Conservation (phyloP, 257 asterid species). For the Ilex aquifolium region DNA sequence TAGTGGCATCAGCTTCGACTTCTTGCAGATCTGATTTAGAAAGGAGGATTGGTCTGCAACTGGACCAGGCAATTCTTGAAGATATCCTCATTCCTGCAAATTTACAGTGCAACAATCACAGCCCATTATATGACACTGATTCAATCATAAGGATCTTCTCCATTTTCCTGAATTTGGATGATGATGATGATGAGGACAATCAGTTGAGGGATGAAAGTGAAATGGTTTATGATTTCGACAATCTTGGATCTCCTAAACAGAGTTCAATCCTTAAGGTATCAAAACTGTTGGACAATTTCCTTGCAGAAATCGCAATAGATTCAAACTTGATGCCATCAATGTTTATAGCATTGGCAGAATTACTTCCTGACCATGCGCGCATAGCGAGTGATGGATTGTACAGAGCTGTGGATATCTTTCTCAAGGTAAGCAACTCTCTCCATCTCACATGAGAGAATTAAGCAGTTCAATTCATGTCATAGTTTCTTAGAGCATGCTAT, state of each 20-base stretch:
- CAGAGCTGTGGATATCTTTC: conserved; percentile 6
- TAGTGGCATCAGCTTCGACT: not conserved
- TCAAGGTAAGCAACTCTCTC: not conserved
- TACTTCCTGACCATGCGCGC: not conserved
- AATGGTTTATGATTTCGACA: conserved; percentile 1
- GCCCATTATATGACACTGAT: not conserved
- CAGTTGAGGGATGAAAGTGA: not conserved
- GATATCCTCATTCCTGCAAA: not conserved
- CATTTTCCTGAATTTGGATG: conserved; percentile 1
- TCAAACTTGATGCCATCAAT: conserved; percentile 1
- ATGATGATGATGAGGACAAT: not conserved
- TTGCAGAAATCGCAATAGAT: not conserved
- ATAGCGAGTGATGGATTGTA: not conserved
- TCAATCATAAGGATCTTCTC: not conserved
- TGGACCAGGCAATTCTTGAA: conserved; percentile 6
- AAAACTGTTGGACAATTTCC: not conserved
- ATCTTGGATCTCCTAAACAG: not conserved
- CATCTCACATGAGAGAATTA: not conserved
- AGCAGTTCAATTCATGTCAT: too few relatives aligned
- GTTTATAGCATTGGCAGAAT: conserved; percentile 1
- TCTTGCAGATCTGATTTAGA: conserved; percentile 3
- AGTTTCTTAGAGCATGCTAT: too few relatives aligned
- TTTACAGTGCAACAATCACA: not conserved
- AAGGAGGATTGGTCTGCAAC: conserved; percentile 4
- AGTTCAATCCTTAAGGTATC: conserved; percentile 2